These are phyloP conservation scores for Calonectria multiphialidica DNA, from an alignment of 2,329 filamentous ascomycete genomes.

Conservation along the genomic window DNA sequence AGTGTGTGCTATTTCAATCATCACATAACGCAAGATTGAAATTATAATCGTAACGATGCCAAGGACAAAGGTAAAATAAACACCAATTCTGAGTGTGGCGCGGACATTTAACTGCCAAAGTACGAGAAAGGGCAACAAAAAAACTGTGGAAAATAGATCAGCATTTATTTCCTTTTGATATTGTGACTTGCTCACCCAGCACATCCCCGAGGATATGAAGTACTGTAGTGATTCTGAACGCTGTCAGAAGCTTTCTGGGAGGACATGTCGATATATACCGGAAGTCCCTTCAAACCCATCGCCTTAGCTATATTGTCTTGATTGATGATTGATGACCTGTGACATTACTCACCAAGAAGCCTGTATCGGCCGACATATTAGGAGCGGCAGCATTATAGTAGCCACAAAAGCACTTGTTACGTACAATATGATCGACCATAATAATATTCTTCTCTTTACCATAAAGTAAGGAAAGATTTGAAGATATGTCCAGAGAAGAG, in stretches of 20 bases:
- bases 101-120: neutral
- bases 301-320: neutral
- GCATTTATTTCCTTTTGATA: neutral
- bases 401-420: neutral
- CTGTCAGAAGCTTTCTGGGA: neutral
- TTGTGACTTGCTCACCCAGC: neutral
- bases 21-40: neutral
- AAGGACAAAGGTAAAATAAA: neutral
- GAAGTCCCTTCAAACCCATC: neutral
- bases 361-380: neutral
- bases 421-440: neutral
- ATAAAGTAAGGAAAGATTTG: neutral
- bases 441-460: neutral
- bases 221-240: neutral
- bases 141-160: neutral
- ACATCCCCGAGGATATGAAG: neutral
- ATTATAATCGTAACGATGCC: neutral
- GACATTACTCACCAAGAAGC: neutral
- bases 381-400: neutral
- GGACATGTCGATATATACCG: neutral
- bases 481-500: neutral
- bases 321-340: accelerated
- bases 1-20: neutral
- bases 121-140: neutral
- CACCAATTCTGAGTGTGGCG: neutral